Conservation (phyloP, 2,329 filamentous ascomycete species). For the Cladosporium sp. region DNA sequence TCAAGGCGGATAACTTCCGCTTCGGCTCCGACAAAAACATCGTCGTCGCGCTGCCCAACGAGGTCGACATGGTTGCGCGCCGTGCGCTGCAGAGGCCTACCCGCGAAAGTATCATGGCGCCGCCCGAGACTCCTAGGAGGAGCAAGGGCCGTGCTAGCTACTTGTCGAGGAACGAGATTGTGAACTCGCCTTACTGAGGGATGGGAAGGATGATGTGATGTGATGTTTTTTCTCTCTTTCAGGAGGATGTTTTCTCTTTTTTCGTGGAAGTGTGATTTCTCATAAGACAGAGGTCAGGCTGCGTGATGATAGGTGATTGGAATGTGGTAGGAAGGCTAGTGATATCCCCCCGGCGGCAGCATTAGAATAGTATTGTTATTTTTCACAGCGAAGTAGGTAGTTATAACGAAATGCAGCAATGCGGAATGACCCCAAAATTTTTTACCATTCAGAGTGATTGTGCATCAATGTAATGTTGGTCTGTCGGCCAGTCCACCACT, state of each 20-base stretch:
- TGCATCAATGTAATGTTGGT: neutral
- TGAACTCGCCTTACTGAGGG: conserved; percentile 65
- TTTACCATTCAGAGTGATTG: neutral
- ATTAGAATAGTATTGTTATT: neutral
- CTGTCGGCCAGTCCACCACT: neutral
- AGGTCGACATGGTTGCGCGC: conserved; percentile 96
- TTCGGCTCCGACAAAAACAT: conserved; percentile 97
- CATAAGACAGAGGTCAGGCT: neutral
- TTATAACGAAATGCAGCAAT: conserved; percentile 5
- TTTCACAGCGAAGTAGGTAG: neutral
- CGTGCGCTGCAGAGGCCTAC: conserved; percentile 83
- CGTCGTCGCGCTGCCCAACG: conserved; percentile 93
- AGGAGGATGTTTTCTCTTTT: neutral
- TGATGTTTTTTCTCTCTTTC: neutral
- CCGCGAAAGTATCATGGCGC: conserved; percentile 81
- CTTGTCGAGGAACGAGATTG: conserved; percentile 78
- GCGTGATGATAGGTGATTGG: neutral
- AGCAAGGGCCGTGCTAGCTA: conserved; percentile 58
- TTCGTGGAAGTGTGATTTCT: neutral
- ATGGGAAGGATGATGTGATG: neutral
- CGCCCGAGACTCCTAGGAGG: conserved; percentile 40
- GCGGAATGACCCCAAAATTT: neutral
- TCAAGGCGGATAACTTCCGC: conserved; percentile 98
- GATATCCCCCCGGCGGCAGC: conserved; percentile 4
- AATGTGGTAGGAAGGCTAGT: neutral